Base-by-base conservation (phyloP, 345 rosid genomes). In the Camelina neglecta region DNA sequence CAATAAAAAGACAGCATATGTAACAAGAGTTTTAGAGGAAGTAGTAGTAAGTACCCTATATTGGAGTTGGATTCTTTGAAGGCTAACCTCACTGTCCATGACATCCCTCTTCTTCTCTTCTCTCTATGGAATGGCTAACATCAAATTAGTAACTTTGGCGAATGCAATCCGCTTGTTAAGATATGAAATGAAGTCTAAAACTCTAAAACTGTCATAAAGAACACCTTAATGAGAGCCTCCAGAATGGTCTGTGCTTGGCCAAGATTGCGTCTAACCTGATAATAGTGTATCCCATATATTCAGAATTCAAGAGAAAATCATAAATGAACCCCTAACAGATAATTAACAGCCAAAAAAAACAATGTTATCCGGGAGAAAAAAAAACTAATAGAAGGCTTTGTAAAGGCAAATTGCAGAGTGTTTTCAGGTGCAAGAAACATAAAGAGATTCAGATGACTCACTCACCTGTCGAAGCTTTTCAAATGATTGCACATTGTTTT, bases 401-500 rank as follows among this genome's bases (percentile, higher is more conserved):
- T 69, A 45, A 41, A 71, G 13, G 71, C 12, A 31, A 41, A 67
- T 9, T 33, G 31, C 38, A 60, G 12, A 42, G 20, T 50, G 71
- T 21, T 62, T n/a, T 7, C 31, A 29, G 31, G 16, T 48, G 13
- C 33, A 73, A 67, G 62, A 53, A 53, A 13, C 62, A 53, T 55
- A 47, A 7, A 41, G 11, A 48, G 45, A 31, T 58, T 54, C 29
- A 18, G 69, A 72, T 56, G 49, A 10, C 23, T 69, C 3, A 8
- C 83, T 79, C 31, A 92, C 99, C 90, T 95, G 99, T 48, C 99
- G 97, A 81, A 95, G 93, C 89, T 95, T 95, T 83, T 95, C 97
- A 83, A 95, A 95, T 69, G 97, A 95, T 78, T 92, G 99, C 71
- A 92, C 97, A 73, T 92, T 95, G 81, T 95, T 95, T 86, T 95